Conservation (phyloP, 2,329 filamentous ascomycete genomes). For the Fusarium sulawesiense region DNA sequence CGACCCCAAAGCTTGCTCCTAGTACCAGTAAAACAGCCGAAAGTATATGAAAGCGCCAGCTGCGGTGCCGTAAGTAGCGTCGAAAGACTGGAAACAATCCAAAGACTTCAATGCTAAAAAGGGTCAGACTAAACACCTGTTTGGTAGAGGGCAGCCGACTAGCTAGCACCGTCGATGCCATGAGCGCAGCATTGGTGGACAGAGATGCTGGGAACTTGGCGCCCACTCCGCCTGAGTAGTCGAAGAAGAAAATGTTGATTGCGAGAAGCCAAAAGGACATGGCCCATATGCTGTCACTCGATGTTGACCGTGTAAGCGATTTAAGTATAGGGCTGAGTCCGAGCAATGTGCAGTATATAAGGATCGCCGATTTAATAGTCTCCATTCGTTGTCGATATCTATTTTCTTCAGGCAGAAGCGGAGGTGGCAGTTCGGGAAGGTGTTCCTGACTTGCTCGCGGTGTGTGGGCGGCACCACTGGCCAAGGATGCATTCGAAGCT, state of each 20-base stretch:
- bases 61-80: slow-evolving; percentile 84
- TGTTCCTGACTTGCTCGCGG: slow-evolving; percentile 49
- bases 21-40: slow-evolving; percentile 82
- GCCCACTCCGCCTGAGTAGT: slow-evolving; percentile 81
- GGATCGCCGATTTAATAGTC: slow-evolving; percentile 89
- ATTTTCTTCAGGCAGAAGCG: slow-evolving; percentile 51
- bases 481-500: slow-evolving; percentile 66
- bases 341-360: slow-evolving; percentile 93
- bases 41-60: slow-evolving; percentile 81
- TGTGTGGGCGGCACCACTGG: slow-evolving; percentile 45
- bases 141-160: slow-evolving; percentile 89
- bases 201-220: slow-evolving; percentile 77
- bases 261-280: slow-evolving; percentile 92
- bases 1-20: slow-evolving; percentile 83
- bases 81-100: slow-evolving; percentile 97
- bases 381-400: slow-evolving; percentile 69
- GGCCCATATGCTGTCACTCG: slow-evolving; percentile 95
- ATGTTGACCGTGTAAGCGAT: slow-evolving; percentile 92
- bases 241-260: slow-evolving; percentile 98
- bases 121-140: slow-evolving; percentile 92
- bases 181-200: slow-evolving; percentile 94
- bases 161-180: slow-evolving; percentile 94
- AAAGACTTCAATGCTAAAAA: slow-evolving; percentile 98
- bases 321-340: slow-evolving; percentile 96
- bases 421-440: slow-evolving; percentile 45